phyloP scores from a whole-genome alignment of 2,329 filamentous ascomycete genomes.

The Pseudogymnoascus sp. region DNA sequence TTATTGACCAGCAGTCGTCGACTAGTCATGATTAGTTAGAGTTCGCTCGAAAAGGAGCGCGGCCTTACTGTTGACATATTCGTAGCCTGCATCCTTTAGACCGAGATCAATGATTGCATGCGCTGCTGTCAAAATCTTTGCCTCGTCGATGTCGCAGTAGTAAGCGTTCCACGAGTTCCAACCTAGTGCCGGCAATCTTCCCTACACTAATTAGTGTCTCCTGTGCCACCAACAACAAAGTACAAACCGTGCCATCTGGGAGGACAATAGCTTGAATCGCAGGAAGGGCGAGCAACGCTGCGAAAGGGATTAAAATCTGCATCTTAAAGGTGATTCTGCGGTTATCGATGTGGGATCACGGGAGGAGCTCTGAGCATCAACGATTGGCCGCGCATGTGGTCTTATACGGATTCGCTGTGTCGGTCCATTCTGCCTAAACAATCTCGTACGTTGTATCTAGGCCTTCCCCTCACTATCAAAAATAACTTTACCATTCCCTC shows the following conservation, averaged over 20 bases:
- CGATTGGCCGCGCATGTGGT: not conserved
- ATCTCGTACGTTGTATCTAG: too few relatives aligned
- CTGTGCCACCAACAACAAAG: not conserved
- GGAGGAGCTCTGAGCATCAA: not conserved
- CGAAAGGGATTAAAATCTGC: slow-evolving; percentile 36
- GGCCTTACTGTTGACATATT: slow-evolving; percentile 40
- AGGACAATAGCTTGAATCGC: not conserved
- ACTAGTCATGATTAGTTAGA: slow-evolving; percentile 32
- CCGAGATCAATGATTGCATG: slow-evolving; percentile 43
- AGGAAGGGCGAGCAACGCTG: not conserved
- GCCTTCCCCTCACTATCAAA: not conserved
- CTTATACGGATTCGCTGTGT: not conserved
- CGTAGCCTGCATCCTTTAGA: slow-evolving; percentile 48
- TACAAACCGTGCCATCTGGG: not conserved
- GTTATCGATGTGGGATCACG: not conserved
- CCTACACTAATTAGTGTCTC: not conserved
- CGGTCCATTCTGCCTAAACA: not conserved
- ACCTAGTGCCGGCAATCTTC: not conserved
- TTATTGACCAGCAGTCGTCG: slow-evolving; percentile 46
- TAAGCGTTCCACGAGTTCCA: slow-evolving; percentile 44
- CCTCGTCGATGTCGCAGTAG: slow-evolving; percentile 45
- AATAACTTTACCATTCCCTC: not conserved
- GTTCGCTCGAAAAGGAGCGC: not conserved
- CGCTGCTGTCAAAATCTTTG: slow-evolving; percentile 43
- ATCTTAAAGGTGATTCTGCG: not conserved